These are phyloP conservation scores for Heterobasidion annosum DNA, from an alignment of 1,284 basidiomycete species.

Conservation along the genomic window DNA sequence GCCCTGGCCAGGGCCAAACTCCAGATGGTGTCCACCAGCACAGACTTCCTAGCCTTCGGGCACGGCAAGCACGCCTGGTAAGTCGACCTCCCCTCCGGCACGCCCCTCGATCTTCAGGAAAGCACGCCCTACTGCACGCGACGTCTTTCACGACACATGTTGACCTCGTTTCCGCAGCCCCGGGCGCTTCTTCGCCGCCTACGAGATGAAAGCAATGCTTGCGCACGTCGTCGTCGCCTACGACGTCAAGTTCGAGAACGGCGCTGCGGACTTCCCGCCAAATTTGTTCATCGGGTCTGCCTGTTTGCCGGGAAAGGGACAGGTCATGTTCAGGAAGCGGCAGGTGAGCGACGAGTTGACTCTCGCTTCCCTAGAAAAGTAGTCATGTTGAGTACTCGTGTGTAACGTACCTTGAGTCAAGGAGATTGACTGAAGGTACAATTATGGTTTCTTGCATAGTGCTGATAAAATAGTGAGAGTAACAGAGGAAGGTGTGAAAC, in stretches of 20 bases:
- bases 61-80: conserved; percentile 11
- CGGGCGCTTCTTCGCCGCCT: conserved; percentile 25
- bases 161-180: conserved; percentile 11
- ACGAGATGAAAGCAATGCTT: conserved; percentile 28
- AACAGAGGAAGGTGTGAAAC: too few relatives aligned
- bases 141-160: too few relatives aligned
- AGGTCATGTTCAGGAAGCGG: neutral
- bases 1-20: conserved; percentile 6
- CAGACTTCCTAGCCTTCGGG: conserved; percentile 20
- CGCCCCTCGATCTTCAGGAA: neutral
- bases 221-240: conserved; percentile 27
- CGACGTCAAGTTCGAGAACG: conserved; percentile 23
- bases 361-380: too few relatives aligned
- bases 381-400: too few relatives aligned
- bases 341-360: too few relatives aligned
- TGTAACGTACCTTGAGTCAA: too few relatives aligned
- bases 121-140: too few relatives aligned
- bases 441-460: too few relatives aligned
- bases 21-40: conserved; percentile 16
- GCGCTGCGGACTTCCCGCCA: neutral
- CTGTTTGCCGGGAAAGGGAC: neutral
- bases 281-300: neutral
- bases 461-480: too few relatives aligned
- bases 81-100: neutral
- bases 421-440: too few relatives aligned